Evolutionary conservation across 257 asterid genomes (phyloP).

Genomic region (Mitragyna speciosa): DNA sequence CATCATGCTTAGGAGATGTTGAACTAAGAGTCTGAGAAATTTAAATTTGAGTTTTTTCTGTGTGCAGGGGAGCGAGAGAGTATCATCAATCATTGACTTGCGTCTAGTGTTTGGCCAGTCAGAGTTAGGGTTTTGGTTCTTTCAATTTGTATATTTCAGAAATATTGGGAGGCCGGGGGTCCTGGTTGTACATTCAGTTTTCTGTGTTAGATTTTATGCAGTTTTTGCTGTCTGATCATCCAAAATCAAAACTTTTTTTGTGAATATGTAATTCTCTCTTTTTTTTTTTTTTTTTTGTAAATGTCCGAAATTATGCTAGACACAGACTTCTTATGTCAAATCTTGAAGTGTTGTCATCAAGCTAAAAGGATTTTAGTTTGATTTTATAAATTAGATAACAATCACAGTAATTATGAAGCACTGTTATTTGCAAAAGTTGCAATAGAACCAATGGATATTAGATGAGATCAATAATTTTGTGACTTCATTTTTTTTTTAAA

Average conservation of each 20-base stretch:
- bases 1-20: background rate
- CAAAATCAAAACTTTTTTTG: conserved; percentile 1
- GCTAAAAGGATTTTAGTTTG: background rate
- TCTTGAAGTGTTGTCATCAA: background rate
- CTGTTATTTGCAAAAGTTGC: background rate
- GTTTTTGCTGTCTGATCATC: background rate
- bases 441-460: conserved; percentile 17
- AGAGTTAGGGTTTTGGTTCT: conserved; percentile 19
- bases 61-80: background rate
- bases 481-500: background rate
- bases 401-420: background rate
- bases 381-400: background rate
- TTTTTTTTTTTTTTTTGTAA: background rate
- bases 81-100: background rate
- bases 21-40: background rate
- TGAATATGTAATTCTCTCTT: background rate
- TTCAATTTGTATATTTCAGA: background rate
- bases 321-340: background rate
- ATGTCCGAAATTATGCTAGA: background rate
- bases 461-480: background rate
- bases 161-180: background rate
- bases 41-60: background rate
- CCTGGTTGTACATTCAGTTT: background rate
- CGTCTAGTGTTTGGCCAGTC: conserved; percentile 14
- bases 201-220: background rate